Conservation (phyloP, 768 basidiomycete genomes). For the Hortiboletus flavorubellus region DNA sequence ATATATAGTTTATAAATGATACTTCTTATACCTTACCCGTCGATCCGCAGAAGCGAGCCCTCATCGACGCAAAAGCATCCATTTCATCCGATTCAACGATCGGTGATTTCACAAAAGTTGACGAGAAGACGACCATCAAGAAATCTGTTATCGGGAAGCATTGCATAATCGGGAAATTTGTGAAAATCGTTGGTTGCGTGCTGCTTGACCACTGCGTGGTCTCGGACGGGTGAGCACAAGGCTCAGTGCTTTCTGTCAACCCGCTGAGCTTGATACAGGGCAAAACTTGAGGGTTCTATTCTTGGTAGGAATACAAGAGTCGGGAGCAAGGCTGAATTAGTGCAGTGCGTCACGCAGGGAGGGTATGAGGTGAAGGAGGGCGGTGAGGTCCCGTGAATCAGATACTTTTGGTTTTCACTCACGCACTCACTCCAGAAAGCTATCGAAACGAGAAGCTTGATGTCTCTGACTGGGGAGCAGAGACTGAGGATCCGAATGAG, state of each 20-base stretch:
- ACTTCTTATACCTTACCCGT: constrained; percentile 53
- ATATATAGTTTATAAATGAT: constrained; percentile 44
- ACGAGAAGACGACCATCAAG: constrained; percentile 78
- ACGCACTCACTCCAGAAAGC: constrained; percentile 37
- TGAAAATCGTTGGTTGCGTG: constrained; percentile 78
- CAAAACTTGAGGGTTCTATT: constrained; percentile 73
- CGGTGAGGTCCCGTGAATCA: constrained; percentile 39
- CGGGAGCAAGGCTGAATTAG: constrained; percentile 64
- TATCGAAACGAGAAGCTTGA: constrained; percentile 57
- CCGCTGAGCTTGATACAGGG: constrained; percentile 40
- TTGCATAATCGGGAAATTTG: constrained; percentile 80
- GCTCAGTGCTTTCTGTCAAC: background rate
- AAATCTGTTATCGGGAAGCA: constrained; percentile 77
- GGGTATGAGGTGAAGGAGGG: constrained; percentile 69
- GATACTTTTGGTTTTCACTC: background rate
- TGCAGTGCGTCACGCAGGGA: constrained; percentile 68
- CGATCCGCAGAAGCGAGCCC: constrained; percentile 57
- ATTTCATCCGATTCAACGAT: constrained; percentile 81
- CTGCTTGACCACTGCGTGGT: constrained; percentile 87
- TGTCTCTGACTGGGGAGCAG: constrained; percentile 51
- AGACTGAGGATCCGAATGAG: constrained; percentile 25
- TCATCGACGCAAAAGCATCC: constrained; percentile 79
- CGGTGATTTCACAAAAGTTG: constrained; percentile 78
- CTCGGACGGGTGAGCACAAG: constrained; percentile 65
- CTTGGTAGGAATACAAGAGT: constrained; percentile 73